These are phyloP conservation scores for Monosporozyma aquatica DNA, from an alignment of 805 yeast species.

Conservation along the genomic window DNA sequence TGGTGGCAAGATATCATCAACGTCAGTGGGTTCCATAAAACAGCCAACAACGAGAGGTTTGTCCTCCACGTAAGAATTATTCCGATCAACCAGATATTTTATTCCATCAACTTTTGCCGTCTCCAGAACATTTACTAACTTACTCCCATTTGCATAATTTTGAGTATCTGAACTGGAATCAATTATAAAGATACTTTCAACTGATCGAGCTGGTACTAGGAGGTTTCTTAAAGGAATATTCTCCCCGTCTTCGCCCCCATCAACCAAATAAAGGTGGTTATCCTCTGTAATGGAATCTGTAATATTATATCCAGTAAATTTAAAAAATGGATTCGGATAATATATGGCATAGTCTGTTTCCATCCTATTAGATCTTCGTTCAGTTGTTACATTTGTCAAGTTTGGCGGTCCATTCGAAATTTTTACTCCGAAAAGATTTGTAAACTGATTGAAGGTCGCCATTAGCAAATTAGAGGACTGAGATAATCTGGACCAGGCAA, in stretches of 20 bases:
- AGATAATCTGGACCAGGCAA: slow-evolving; percentile 36
- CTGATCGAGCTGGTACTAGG: slow-evolving; percentile 47
- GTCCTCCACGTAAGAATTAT: no score
- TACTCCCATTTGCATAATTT: slow-evolving; percentile 55
- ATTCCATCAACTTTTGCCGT: slow-evolving; percentile 7
- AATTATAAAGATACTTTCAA: slow-evolving; percentile 56
- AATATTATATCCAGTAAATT: slow-evolving; percentile 14
- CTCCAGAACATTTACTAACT: slow-evolving; percentile 33
- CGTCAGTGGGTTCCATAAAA: slow-evolving; percentile 25
- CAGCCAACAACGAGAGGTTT: no score
- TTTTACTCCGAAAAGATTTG: slow-evolving; percentile 19
- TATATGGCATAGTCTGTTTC: slow-evolving; percentile 45
- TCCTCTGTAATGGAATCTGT: slow-evolving; percentile 22
- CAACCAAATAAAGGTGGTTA: slow-evolving; percentile 42
- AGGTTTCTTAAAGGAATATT: slow-evolving; percentile 63
- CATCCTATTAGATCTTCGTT: no score
- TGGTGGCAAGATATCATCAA: slow-evolving; percentile 32
- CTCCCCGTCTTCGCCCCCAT: slow-evolving; percentile 75
- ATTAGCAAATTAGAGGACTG: slow-evolving; percentile 28
- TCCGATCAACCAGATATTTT: slow-evolving; percentile 3
- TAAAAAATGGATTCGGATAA: slow-evolving; percentile 55
- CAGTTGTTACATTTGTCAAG: no score
- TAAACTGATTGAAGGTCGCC: slow-evolving; percentile 29
- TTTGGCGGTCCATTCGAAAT: not conserved
- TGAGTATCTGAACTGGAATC: slow-evolving; percentile 46